Conservation (phyloP, 352 stramenopile genomes). For the Globisporangium uncinulatum region DNA sequence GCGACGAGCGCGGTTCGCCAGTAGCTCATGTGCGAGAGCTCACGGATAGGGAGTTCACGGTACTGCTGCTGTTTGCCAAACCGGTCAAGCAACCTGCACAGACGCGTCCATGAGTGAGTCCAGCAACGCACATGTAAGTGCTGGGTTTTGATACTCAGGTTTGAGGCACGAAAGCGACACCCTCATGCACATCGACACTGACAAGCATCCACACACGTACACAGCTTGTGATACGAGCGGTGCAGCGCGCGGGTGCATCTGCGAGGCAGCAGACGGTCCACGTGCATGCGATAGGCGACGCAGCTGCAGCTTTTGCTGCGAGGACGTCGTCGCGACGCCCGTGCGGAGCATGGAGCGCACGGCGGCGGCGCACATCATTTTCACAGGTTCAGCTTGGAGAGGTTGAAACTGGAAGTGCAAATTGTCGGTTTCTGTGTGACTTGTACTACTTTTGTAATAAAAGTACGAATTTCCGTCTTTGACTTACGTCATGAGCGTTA, state of each 20-base stretch:
- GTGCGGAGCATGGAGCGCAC: conserved; percentile 8
- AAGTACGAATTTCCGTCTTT: neutral
- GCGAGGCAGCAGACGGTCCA: neutral
- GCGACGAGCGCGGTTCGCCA: conserved; percentile 26
- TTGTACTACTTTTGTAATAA: neutral
- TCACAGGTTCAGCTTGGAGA: neutral
- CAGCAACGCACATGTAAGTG: neutral
- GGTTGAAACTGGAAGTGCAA: neutral
- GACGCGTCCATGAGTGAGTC: neutral
- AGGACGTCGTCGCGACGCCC: neutral
- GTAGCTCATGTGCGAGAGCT: conserved; percentile 19
- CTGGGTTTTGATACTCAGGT: no score
- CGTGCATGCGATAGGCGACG: conserved; percentile 8
- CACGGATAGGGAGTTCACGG: conserved; percentile 12
- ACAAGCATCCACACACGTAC: neutral
- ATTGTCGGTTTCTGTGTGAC: no score
- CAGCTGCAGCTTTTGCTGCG: conserved; percentile 4
- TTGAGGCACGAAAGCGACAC: neutral
- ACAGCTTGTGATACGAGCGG: conserved; percentile 12
- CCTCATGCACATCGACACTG: neutral
- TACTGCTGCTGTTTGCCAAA: conserved; percentile 24
- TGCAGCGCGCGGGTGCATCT: neutral
- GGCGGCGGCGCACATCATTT: conserved; percentile 11
- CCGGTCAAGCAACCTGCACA: conserved; percentile 16
- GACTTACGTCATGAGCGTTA: neutral